Percentiles rank a stretch among this genome's conserved stretches.
phyloP scores from a whole-genome alignment of 306 rosid species.

The Quercus bicolor region DNA sequence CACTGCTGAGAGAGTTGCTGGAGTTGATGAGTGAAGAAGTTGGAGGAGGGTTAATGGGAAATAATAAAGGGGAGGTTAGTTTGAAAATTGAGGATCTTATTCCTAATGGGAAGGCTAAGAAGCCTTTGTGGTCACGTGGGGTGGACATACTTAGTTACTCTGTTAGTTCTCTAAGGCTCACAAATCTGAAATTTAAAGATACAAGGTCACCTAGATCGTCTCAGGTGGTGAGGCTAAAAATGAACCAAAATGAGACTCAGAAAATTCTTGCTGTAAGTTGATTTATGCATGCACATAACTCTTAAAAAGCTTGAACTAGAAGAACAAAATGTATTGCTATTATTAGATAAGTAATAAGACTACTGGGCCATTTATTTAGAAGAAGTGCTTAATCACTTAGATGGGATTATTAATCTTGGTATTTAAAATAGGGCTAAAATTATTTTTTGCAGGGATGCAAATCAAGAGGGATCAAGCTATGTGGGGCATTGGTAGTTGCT shows the following conservation, averaged over 20 bases:
- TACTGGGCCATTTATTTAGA: too few relatives aligned
- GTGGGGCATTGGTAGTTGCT: conserved; percentile 55
- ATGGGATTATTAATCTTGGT: background rate
- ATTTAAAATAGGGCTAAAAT: background rate
- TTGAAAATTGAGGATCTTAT: conserved; percentile 51
- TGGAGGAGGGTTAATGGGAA: background rate
- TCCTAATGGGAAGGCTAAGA: conserved; percentile 30
- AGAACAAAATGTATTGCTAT: background rate
- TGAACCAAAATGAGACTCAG: conserved; percentile 32
- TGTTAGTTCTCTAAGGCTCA: conserved; percentile 36
- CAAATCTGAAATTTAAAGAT: conserved; percentile 50
- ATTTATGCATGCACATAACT: background rate
- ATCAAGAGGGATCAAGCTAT: conserved; percentile 43
- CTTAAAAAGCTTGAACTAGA: background rate
- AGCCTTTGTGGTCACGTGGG: conserved; percentile 47
- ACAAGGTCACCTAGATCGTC: conserved; percentile 28
- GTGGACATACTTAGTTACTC: conserved; percentile 52
- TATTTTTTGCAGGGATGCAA: conserved; percentile 45
- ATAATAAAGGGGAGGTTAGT: background rate
- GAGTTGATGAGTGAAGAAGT: conserved; percentile 11
- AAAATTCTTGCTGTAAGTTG: conserved; percentile 39
- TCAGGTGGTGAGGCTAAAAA: conserved; percentile 46
- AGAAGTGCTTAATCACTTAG: background rate
- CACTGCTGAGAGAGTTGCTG: conserved; percentile 43
- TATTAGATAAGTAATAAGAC: background rate